Evolutionary conservation across 1,139 yeast genomes (phyloP).

Genomic region (Pichia sp.): DNA sequence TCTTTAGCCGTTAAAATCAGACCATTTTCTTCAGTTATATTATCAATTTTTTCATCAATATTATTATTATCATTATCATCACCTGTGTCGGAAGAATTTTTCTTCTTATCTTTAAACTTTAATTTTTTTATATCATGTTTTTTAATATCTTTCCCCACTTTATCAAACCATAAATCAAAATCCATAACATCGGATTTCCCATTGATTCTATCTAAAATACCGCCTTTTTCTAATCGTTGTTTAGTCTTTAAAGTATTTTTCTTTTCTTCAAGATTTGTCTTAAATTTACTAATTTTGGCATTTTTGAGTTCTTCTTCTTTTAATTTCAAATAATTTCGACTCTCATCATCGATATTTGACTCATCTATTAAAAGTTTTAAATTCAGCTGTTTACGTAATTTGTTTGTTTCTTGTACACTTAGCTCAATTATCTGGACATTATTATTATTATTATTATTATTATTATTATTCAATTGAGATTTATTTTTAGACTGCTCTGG

Average conservation of each 20-base stretch:
- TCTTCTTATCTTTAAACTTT: slow-evolving; percentile 3
- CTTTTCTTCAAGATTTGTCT: slow-evolving; percentile 21
- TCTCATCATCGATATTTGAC: slow-evolving; percentile 27
- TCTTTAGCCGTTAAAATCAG: slow-evolving; percentile 66
- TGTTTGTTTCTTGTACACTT: slow-evolving; percentile 27
- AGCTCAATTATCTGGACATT: slow-evolving; percentile 4
- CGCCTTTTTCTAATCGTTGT: slow-evolving; percentile 18
- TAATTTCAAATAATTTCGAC: slow-evolving; percentile 19
- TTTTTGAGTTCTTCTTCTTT: slow-evolving; percentile 5
- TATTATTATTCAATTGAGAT: background rate
- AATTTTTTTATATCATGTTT: slow-evolving; percentile 5
- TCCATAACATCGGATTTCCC: slow-evolving; percentile 2
- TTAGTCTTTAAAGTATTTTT: slow-evolving; percentile 21
- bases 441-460: background rate
- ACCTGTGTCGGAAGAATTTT: background rate
- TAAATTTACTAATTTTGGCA: slow-evolving; percentile 19
- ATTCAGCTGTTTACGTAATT: slow-evolving; percentile 20
- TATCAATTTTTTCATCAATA: background rate
- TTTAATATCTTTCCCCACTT: slow-evolving; percentile 20
- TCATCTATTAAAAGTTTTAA: slow-evolving; percentile 17
- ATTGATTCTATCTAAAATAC: slow-evolving; percentile 20
- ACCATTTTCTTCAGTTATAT: slow-evolving; percentile 28
- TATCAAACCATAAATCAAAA: slow-evolving; percentile 26
- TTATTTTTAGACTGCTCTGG: background rate
- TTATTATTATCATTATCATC: too few relatives aligned